Evolutionary conservation across 2,329 filamentous ascomycete species (phyloP), one percentile per base, ranked within the genome.

Genomic region (Didymella keratinophila): DNA sequence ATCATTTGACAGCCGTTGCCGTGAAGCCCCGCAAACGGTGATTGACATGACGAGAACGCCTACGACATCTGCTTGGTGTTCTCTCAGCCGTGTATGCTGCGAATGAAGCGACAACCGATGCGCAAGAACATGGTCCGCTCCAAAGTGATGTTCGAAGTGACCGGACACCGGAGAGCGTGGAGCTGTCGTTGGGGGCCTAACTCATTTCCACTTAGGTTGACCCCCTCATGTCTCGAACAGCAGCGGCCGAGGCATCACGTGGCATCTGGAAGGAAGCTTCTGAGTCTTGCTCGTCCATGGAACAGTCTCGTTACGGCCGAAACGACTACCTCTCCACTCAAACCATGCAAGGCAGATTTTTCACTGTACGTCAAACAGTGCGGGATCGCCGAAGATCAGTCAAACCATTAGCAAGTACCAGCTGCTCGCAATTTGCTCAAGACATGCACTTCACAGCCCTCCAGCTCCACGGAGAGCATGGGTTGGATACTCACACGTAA

Each of bases 141-240:
- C 21, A n/a, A 23, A 3, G 6, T 27, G 41, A 20, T 6, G 12
- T 10, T 27, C 12, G 14, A 25, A n/a, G 39, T 27, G 18, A 21
- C 44, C 49, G 55, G 48, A 49, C 30, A 44, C 49, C 23, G 28
- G 23, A 30, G n/a, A 32, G 20, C 28, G 34, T 37, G 21, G 20
- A 32, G 30, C 11, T 16, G 36, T 37, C 28, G 23, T 43, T 45
- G 54, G 56, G 45, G 25, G 43, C 56, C 56, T 52, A 27, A 58
- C 6, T 53, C 41, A 58, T 58, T 18, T 50, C 49, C 48, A 44
- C 43, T 49, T 20, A 4, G 21, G 12, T 44, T 4, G 23, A 7
- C 20, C 28, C 44, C 44, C 30, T 37, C 10, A 16, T 21, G 16
- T 25, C 18, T 7, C n/a, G 44, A 41, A 34, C 16, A 16, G n/a